Base-by-base conservation (phyloP, 2,329 filamentous ascomycete genomes). In the Nigrospora sphaerica region DNA sequence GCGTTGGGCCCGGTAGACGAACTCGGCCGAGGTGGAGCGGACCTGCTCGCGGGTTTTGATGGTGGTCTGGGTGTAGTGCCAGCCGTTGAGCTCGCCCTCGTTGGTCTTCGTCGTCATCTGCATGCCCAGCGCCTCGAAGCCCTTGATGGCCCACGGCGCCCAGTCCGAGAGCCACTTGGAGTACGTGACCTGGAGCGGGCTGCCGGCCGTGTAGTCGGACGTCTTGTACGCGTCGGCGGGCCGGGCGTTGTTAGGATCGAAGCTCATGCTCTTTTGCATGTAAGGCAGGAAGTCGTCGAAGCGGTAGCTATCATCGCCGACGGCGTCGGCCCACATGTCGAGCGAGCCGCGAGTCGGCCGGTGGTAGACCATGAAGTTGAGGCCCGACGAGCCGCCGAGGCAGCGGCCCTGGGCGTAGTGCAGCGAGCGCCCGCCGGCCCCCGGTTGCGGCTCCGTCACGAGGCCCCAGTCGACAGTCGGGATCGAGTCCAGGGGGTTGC, bases 111-210 rank as follows among this genome's bases (percentile, higher is more conserved):
- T 28, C 1, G 57, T 57, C 1, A 52, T 39, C 10, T 57, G 50
- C 18, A 76, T 55, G 1, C 72, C 72, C 12, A 74, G 62, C 1
- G 62, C 61, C 17, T 67, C 51, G 45, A 75, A 58, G 2, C 62
- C 70, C 10, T 54, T 52, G 12, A 52, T 56, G 53, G 62, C 63
- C 65, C 66, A 73, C 12, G 62, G 67, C 7, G 62, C 60, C 28
- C 68, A 68, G 0, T 66, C 55, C 48, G 63, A 57, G 5, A 60
- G 66, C 38, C 61, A 73, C 42, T 71, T 69, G 4, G 64, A 46
- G 46, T 64, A 73, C 0, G 68, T 65, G 2, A 73, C 65, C 19
- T 70, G 61, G 1, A 74, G 49, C 0, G 71, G 69, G 32, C 18
- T n/a, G 5, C 56, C 56, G 10, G 54, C 45, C 17, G 62, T 56